Conservation (phyloP, 1,284 basidiomycete genomes). For the Ceratobasidium theobromae region DNA sequence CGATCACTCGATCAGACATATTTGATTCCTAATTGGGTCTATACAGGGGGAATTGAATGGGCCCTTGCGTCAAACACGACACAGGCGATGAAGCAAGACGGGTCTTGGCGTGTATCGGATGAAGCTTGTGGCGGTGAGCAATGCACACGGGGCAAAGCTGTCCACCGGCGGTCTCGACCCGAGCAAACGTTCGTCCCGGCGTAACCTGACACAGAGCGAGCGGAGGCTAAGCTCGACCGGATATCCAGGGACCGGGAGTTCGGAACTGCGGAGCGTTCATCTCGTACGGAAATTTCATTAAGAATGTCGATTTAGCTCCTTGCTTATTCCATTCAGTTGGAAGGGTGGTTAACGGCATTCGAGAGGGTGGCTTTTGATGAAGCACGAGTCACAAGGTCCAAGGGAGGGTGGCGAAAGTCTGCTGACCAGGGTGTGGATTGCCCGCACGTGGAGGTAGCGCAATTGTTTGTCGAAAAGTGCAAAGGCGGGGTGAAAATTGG, state of each 20-base stretch:
- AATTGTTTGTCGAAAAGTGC: constrained; percentile 5
- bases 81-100: constrained; percentile 53
- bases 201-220: constrained; percentile 12
- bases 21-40: constrained; percentile 40
- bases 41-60: constrained; percentile 71
- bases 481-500: constrained; percentile 20
- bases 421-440: constrained; percentile 13
- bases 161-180: background rate
- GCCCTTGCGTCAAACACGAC: constrained; percentile 63
- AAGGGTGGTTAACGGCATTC: constrained; percentile 25
- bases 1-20: background rate
- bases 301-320: background rate
- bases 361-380: constrained; percentile 13
- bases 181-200: constrained; percentile 24
- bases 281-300: constrained; percentile 5
- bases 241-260: background rate
- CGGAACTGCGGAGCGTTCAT: background rate
- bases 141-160: background rate
- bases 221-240: background rate
- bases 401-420: constrained; percentile 3
- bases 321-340: constrained; percentile 1
- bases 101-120: too few relatives aligned
- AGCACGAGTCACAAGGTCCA: constrained; percentile 19
- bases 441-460: constrained; percentile 13
- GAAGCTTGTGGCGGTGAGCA: too few relatives aligned